phyloP scores from a whole-genome alignment of 495 filamentous ascomycete species.

The Penicillium paxilli region DNA sequence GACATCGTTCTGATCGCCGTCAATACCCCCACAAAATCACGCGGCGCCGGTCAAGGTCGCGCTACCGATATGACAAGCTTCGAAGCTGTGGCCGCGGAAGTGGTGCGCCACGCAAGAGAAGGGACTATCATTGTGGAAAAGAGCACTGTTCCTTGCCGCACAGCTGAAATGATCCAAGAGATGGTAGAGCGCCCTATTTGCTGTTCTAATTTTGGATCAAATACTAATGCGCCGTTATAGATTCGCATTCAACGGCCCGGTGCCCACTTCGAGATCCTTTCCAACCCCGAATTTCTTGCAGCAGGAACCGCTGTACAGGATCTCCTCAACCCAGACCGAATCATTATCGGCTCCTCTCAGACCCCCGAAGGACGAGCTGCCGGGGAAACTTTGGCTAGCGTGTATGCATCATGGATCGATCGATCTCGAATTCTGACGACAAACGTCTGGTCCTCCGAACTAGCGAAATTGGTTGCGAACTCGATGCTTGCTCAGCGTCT shows the following conservation, averaged over 20 bases:
- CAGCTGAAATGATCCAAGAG: slow-evolving; percentile 64
- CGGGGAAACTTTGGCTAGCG: slow-evolving; percentile 55
- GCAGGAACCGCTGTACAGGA: slow-evolving; percentile 73
- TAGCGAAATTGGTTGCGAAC: slow-evolving; percentile 77
- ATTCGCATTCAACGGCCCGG: slow-evolving; percentile 20
- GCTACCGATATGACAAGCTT: slow-evolving; percentile 70
- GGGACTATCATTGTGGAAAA: slow-evolving; percentile 80
- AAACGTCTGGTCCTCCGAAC: slow-evolving; percentile 75
- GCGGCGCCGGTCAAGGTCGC: slow-evolving; percentile 63
- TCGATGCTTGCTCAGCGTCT: slow-evolving; percentile 79
- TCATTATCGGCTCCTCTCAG: slow-evolving; percentile 67
- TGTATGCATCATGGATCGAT: slow-evolving; percentile 72
- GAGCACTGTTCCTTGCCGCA: slow-evolving; percentile 75
- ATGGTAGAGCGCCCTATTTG: slow-evolving; percentile 42
- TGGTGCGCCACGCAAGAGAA: slow-evolving; percentile 61
- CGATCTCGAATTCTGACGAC: slow-evolving; percentile 62
- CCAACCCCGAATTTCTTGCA: slow-evolving; percentile 79
- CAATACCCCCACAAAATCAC: slow-evolving; percentile 76
- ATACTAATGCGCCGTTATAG: slow-evolving; percentile 34
- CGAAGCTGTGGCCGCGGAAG: slow-evolving; percentile 62
- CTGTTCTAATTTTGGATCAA: not conserved
- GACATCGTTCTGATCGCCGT: slow-evolving; percentile 76
- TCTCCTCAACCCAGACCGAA: slow-evolving; percentile 65
- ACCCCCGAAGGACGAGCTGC: slow-evolving; percentile 56
- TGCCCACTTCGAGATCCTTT: slow-evolving; percentile 74